These are phyloP conservation scores for Tylopilus vinaceipallidus DNA, from an alignment of 768 basidiomycete genomes.

Conservation along the genomic window DNA sequence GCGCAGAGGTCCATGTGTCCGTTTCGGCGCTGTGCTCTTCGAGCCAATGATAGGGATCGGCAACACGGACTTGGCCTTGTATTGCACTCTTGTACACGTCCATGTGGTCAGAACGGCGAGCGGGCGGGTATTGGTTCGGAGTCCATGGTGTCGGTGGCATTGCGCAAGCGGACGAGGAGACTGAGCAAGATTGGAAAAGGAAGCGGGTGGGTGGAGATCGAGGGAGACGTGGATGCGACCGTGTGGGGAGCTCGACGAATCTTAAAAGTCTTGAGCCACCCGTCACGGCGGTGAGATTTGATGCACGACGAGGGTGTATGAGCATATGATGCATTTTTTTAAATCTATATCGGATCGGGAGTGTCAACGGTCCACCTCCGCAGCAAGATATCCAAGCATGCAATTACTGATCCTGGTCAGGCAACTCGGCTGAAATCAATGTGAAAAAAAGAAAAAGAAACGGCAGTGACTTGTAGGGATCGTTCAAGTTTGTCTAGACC, in stretches of 20 bases:
- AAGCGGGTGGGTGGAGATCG: constrained; percentile 6
- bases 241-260: constrained; percentile 10
- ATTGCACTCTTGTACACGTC: constrained; percentile 67
- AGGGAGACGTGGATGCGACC: constrained; percentile 4
- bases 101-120: constrained; percentile 63
- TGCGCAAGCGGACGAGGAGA: constrained; percentile 12
- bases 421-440: constrained; percentile 16
- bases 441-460: constrained; percentile 9
- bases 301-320: constrained; percentile 9
- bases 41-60: constrained; percentile 76
- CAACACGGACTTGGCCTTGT: constrained; percentile 59
- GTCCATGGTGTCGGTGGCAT: constrained; percentile 50
- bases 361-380: constrained; percentile 31
- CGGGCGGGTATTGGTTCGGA: constrained; percentile 58
- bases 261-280: constrained; percentile 23
- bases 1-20: constrained; percentile 59
- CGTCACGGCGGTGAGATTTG: constrained; percentile 16
- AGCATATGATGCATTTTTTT: constrained; percentile 18
- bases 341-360: constrained; percentile 27
- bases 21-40: constrained; percentile 64
- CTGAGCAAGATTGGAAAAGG: not conserved
- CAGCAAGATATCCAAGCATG: not conserved
- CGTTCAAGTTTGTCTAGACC: no score
- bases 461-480: constrained; percentile 5
- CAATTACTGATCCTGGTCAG: constrained; percentile 16